Percentiles rank a stretch among this genome's conserved stretches.
These are phyloP conservation scores for Wickerhamiella vanderwaltii DNA, from an alignment of 805 yeast genomes.

Conservation along the genomic window DNA sequence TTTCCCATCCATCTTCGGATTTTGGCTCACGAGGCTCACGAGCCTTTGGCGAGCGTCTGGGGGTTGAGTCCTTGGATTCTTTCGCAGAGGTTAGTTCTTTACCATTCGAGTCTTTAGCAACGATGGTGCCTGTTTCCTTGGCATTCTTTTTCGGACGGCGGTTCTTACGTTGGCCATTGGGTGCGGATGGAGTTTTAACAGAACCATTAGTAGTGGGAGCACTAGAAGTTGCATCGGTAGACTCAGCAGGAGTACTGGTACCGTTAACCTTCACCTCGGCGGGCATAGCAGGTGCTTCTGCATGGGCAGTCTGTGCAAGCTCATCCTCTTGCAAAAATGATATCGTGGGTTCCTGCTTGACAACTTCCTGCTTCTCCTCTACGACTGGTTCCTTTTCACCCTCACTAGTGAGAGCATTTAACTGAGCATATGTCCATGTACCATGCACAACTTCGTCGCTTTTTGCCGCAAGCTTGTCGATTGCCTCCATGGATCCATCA, in stretches of 20 bases:
- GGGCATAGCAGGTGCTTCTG: background rate
- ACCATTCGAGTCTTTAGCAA: background rate
- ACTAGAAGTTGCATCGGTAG: background rate
- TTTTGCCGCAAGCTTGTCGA: conserved; percentile 24
- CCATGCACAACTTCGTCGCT: conserved; percentile 21
- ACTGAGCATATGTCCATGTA: conserved; percentile 7
- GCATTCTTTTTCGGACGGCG: background rate
- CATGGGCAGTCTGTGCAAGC: conserved; percentile 2
- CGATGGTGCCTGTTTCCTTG: background rate
- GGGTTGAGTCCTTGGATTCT: background rate
- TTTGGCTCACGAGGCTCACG: background rate
- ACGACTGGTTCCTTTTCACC: background rate
- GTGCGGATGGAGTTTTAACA: no score
- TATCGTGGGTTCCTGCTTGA: conserved; percentile 2
- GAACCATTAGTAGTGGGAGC: no score
- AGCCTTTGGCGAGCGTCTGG: background rate
- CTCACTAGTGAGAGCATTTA: conserved; percentile 6
- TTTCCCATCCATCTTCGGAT: conserved; percentile 1
- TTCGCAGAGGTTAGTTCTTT: background rate
- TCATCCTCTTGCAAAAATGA: conserved; percentile 17
- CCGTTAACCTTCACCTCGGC: background rate
- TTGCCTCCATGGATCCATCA: conserved; percentile 25
- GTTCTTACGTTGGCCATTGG: background rate
- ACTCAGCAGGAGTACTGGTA: background rate
- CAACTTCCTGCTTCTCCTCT: background rate